These are phyloP conservation scores for Lagerstroemia speciosa DNA, from an alignment of 345 rosid species.

Conservation along the genomic window DNA sequence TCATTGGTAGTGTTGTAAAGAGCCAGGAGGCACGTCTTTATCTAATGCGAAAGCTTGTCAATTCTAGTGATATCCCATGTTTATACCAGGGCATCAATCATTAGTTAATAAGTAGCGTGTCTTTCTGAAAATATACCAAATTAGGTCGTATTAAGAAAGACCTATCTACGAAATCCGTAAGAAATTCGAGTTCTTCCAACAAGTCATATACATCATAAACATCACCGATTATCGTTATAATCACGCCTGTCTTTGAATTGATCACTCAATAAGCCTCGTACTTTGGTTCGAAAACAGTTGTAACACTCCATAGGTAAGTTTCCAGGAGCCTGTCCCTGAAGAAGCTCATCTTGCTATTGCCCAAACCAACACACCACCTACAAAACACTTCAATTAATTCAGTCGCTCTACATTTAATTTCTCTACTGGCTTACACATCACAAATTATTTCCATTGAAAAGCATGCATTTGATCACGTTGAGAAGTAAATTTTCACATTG, in stretches of 20 bases:
- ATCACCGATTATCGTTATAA: slow-evolving; percentile 8
- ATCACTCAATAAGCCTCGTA: no score
- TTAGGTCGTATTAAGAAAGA: neutral
- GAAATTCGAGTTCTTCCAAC: slow-evolving; percentile 15
- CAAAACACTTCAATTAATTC: no score
- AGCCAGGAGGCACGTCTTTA: slow-evolving; percentile 1
- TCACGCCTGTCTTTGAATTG: no score
- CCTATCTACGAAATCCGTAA: slow-evolving; percentile 16
- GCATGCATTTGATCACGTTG: no score
- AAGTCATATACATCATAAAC: slow-evolving; percentile 10
- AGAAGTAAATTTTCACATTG: no score
- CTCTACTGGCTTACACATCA: no score
- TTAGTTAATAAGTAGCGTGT: no score
- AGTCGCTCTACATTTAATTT: no score
- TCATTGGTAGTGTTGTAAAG: slow-evolving; percentile 13
- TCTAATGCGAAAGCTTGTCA: slow-evolving; percentile 5
- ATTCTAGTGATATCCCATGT: slow-evolving; percentile 10
- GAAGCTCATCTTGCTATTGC: slow-evolving; percentile 2
- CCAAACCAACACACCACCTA: slow-evolving; percentile 20
- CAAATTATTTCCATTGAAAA: no score
- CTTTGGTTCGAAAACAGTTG: no score
- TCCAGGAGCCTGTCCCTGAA: slow-evolving; percentile 14
- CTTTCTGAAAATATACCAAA: no score
- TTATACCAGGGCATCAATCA: neutral
- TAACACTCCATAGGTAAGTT: no score